Conservation (phyloP, 257 asterid genomes). For the Capsicum pubescens region DNA sequence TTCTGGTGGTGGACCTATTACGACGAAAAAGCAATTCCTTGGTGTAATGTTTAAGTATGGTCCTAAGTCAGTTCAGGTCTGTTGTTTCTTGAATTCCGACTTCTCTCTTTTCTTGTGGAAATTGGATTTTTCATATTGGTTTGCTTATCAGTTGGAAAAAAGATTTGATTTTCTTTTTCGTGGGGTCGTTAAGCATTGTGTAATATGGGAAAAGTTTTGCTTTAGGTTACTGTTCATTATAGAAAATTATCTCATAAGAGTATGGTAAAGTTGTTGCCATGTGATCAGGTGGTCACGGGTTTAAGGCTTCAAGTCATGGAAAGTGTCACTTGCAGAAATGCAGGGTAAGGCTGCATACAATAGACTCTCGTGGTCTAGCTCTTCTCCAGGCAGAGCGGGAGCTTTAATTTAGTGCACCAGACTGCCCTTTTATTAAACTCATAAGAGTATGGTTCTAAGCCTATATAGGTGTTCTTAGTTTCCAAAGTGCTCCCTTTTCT, state of each 20-base stretch:
- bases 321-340: too few relatives aligned
- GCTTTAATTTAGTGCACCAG: too few relatives aligned
- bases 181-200: not conserved
- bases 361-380: too few relatives aligned
- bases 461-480: slow-evolving; percentile 5
- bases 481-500: not conserved
- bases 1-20: slow-evolving; percentile 54
- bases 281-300: too few relatives aligned
- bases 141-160: not conserved
- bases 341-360: too few relatives aligned
- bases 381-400: too few relatives aligned
- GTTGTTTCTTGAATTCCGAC: not conserved
- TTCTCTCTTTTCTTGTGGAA: not conserved
- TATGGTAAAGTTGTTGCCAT: not conserved
- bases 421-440: too few relatives aligned
- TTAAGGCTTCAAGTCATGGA: too few relatives aligned
- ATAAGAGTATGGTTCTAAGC: not conserved
- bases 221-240: not conserved
- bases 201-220: not conserved
- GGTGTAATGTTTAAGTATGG: slow-evolving; percentile 94
- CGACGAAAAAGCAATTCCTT: slow-evolving; percentile 71
- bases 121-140: not conserved
- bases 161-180: not conserved
- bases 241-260: not conserved
- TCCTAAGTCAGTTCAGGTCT: slow-evolving; percentile 76